phyloP scores from a whole-genome alignment of 495 filamentous ascomycete species.

The Viridothelium virens region DNA sequence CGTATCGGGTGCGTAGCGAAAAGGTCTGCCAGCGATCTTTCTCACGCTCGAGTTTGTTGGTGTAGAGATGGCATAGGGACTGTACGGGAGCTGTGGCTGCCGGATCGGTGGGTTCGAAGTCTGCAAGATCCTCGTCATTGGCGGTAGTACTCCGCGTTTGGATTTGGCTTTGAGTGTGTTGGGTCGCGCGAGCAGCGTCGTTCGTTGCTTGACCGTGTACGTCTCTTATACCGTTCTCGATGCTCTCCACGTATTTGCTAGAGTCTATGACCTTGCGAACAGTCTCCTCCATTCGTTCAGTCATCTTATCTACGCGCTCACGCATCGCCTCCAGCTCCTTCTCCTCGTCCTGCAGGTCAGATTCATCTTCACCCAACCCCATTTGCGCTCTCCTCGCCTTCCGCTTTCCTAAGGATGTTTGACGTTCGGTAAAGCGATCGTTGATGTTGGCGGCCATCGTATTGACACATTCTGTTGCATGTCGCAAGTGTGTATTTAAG shows the following conservation, averaged over 20 bases:
- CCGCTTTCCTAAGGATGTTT: conserved; percentile 13
- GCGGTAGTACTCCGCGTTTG: conserved; percentile 11
- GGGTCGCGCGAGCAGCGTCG: conserved; percentile 22
- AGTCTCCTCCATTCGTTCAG: conserved; percentile 32
- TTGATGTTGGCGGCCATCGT: conserved; percentile 29
- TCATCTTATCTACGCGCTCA: conserved; percentile 32
- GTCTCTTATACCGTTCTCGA: conserved; percentile 17
- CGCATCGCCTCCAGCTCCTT: conserved; percentile 22
- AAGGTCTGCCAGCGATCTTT: conserved; percentile 31
- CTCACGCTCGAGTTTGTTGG: conserved; percentile 21
- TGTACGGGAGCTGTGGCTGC: conserved; percentile 16
- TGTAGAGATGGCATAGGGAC: conserved; percentile 26
- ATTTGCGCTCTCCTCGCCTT: conserved; percentile 19
- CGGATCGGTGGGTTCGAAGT: conserved; percentile 27
- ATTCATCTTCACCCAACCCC: conserved; percentile 14
- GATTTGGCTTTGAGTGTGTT: conserved; percentile 20
- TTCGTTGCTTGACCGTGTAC: conserved; percentile 16
- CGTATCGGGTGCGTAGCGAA: conserved; percentile 45
- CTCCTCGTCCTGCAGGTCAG: conserved; percentile 19
- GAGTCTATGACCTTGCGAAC: conserved; percentile 36
- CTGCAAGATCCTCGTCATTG: conserved; percentile 20
- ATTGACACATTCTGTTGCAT: conserved; percentile 22
- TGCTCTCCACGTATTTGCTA: conserved; percentile 20
- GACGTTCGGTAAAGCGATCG: conserved; percentile 23
- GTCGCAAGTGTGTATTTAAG: conserved; percentile 24